phyloP scores from a whole-genome alignment of 2,329 filamentous ascomycete genomes.

The Parastagonospora avenae region DNA sequence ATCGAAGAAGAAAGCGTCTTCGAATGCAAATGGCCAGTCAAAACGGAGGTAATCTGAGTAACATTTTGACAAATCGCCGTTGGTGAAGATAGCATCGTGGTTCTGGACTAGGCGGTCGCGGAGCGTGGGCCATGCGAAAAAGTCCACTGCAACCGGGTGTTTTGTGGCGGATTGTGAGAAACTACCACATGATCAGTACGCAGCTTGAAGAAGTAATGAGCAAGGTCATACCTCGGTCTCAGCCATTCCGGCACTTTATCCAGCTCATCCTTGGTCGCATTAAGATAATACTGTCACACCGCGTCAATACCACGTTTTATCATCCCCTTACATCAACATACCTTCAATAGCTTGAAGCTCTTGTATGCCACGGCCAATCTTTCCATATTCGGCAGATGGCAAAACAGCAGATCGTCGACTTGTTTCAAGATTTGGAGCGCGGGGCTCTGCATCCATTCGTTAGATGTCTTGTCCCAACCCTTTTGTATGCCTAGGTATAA shows the following conservation, averaged over 20 bases:
- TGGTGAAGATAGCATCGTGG: conserved; percentile 29
- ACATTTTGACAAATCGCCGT: conserved; percentile 19
- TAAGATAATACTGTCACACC: conserved; percentile 35
- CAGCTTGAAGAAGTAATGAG: neutral
- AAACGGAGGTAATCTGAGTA: conserved; percentile 37
- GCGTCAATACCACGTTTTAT: neutral
- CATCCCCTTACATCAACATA: conserved; percentile 1
- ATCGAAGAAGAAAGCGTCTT: conserved; percentile 39
- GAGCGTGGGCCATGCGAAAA: conserved; percentile 42
- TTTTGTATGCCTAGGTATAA: conserved; percentile 37
- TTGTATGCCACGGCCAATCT: conserved; percentile 38
- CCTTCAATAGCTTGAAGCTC: conserved; percentile 43
- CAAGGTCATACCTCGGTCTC: conserved; percentile 22
- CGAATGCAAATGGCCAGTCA: conserved; percentile 41
- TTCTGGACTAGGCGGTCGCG: conserved; percentile 33
- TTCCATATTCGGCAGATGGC: conserved; percentile 27
- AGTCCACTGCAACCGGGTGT: conserved; percentile 40
- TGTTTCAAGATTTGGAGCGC: conserved; percentile 34
- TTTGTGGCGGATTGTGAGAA: conserved; percentile 26
- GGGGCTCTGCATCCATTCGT: conserved; percentile 37
- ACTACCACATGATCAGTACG: conserved; percentile 9
- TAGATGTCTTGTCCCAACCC: conserved; percentile 30
- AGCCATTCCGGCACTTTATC: conserved; percentile 37
- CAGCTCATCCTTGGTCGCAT: conserved; percentile 30
- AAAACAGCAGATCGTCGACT: conserved; percentile 38